Base-by-base conservation (phyloP, 495 filamentous ascomycete species). In the Oleoguttula mirabilis region DNA sequence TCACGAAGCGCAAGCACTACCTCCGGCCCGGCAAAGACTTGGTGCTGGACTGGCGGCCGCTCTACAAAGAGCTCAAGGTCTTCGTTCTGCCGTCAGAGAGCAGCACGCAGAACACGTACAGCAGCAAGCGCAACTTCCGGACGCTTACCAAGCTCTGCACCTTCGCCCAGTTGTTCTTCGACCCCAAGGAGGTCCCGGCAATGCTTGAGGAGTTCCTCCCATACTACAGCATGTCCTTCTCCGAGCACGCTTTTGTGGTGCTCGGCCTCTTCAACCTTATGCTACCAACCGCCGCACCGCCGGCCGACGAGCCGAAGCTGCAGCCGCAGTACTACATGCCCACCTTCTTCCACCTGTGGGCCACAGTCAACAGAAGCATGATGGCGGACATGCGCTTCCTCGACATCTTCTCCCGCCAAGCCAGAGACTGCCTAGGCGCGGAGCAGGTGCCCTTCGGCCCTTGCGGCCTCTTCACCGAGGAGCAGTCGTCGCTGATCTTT, bases 1-100 rank as follows among this genome's bases (percentile, higher is more conserved):
- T 99, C 49, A 88, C 84, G 31, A 90, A 90, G 88, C 85, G 85
- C 55, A 94, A 93, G 61, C 90, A 99, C 62, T 94, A 95, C 56
- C 73, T 99, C 25, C 81, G 80, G 52, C 83, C 87, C 0, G 79
- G 81, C 42, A 80, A 84, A 50, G 92, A 99, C 53, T 66, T 99
- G n/a, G 68, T 68, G 10, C 64, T 99, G 37, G 87, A 95, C 59
- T 99, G 90, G 90, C 76, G 74, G 52, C 87, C 86, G 28, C 67
- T 99, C 16, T 96, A 79, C 74, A 82, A 84, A 47, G 88, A 96
- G 56, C 60, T 96, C 32, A 96, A 94, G 63, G 67, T 72, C 16
- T 75, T 94, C 50, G 86, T 95, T 10, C 65, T 99, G 12, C 92
- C 90, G 0, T 72, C 72, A 14, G 88, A 96, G 56, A 73, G 75